A percentile compares a stretch with the other conserved stretches of the same genome.
Evolutionary conservation across 192 early-diverging fungal genomes (phyloP).

Genomic region (Coemansia sp.): DNA sequence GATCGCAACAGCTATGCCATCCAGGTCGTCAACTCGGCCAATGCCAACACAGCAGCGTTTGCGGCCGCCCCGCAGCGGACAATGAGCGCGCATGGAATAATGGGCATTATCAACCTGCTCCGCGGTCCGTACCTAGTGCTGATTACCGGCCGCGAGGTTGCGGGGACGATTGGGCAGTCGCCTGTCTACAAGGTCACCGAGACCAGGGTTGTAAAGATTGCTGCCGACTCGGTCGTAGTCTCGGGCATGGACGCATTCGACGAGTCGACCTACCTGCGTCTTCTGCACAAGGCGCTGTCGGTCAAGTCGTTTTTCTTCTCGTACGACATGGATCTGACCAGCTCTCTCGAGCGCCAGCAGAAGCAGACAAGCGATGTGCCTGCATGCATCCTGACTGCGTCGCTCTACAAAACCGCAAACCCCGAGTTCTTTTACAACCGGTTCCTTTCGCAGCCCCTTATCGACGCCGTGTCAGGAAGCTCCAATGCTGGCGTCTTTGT

Average conservation of each 20-base stretch:
- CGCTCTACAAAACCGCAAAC: constrained; percentile 60
- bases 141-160: constrained; percentile 42
- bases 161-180: constrained; percentile 28
- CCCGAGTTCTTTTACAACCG: constrained; percentile 96
- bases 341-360: constrained; percentile 71
- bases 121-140: constrained; percentile 48
- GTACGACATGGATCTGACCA: constrained; percentile 82
- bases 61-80: constrained; percentile 34
- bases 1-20: constrained; percentile 32
- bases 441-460: constrained; percentile 64
- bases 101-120: constrained; percentile 43
- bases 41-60: constrained; percentile 18
- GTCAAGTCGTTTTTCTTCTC: constrained; percentile 76
- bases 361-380: constrained; percentile 9
- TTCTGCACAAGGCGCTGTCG: constrained; percentile 56
- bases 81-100: constrained; percentile 40
- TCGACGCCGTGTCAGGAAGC: constrained; percentile 36
- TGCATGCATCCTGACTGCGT: background rate
- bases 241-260: constrained; percentile 44
- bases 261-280: constrained; percentile 60
- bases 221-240: constrained; percentile 18
- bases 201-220: constrained; percentile 38
- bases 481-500: constrained; percentile 65
- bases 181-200: constrained; percentile 41
- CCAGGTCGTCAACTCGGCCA: background rate